Base-by-base conservation (phyloP, 2,329 filamentous ascomycete genomes). In the Paradendryphiella salina region DNA sequence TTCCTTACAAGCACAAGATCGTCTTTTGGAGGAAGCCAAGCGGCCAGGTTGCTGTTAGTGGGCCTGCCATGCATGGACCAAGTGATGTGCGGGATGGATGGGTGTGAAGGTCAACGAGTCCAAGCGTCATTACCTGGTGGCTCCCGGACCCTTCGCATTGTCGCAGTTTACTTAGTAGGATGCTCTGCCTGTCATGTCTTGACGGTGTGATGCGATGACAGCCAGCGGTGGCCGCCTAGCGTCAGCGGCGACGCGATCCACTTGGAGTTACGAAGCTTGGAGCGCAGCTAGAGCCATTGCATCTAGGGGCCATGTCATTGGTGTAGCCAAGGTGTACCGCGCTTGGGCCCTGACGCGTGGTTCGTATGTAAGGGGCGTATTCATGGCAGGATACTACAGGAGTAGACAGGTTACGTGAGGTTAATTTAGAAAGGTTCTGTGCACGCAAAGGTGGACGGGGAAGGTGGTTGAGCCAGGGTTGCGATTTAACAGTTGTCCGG, bases 71-170 rank as follows among this genome's bases (percentile, higher is more conserved):
- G 69, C 65, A 67, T 59, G 63, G 63, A 63, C 69, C 65, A 69
- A 67, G 61, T 70, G 70, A 73, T 73, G 69, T 71, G 70, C 69
- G 69, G 68, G 66, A 71, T 68, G 69, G 66, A 71, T 69, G 67
- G 67, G 67, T 70, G 68, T 57, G 56, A 64, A 62, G 56, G 56
- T 56, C 50, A 59, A 34, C 26, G 47, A 39, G 54, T 57, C 57
- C 52, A 58, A 61, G 59, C 57, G 52, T 59, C 50, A 59, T 57
- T 49, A 48, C 63, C 59, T 57, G 47, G 53, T 52, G 51, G 50
- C 23, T 35, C 52, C 43, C 56, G 48, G 56, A 56, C 51, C 47
- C 49, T 56, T 56, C 35, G 51, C 43, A 52, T 38, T 44, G 43
- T 52, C 35, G 56, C 46, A 58, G 58, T 56, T 60, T 60, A n/a